These are phyloP conservation scores for Firmiana major DNA, from an alignment of 345 rosid species.

Conservation along the genomic window DNA sequence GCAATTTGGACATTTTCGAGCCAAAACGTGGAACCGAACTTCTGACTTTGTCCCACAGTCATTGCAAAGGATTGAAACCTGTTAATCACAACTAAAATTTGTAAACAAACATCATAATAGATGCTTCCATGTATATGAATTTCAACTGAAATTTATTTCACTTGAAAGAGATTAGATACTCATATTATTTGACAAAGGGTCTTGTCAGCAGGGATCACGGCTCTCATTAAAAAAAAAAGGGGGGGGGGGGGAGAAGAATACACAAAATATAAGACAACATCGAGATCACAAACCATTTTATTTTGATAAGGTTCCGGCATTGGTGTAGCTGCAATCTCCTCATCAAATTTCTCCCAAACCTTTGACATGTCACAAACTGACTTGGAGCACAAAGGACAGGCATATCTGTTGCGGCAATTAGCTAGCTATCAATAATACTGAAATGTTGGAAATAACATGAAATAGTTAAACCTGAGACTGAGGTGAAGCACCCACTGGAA, in stretches of 20 bases:
- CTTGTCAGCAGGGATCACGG: background rate
- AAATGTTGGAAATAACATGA: background rate
- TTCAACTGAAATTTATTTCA: background rate
- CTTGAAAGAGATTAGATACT: background rate
- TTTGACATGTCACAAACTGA: constrained; percentile 90
- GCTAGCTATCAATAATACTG: constrained; percentile 2
- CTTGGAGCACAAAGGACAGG: constrained; percentile 88
- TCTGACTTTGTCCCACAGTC: constrained; percentile 64
- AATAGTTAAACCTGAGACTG: background rate
- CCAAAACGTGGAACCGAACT: constrained; percentile 70
- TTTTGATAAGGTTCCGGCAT: constrained; percentile 69
- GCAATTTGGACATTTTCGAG: constrained; percentile 75
- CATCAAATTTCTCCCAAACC: constrained; percentile 84
- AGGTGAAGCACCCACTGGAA: constrained; percentile 46
- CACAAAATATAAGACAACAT: too few species aligned
- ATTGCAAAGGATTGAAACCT: constrained; percentile 87
- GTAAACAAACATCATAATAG: background rate
- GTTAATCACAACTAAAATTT: constrained; percentile 2
- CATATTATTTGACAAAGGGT: background rate
- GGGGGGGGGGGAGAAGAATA: background rate
- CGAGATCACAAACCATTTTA: constrained; percentile 40
- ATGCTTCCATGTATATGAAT: background rate
- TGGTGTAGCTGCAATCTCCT: constrained; percentile 80
- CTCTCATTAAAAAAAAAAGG: background rate
- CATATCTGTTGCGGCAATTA: constrained; percentile 39